Conservation (phyloP, 2,329 filamentous ascomycete species). For the Stachybotrys echinatus region DNA sequence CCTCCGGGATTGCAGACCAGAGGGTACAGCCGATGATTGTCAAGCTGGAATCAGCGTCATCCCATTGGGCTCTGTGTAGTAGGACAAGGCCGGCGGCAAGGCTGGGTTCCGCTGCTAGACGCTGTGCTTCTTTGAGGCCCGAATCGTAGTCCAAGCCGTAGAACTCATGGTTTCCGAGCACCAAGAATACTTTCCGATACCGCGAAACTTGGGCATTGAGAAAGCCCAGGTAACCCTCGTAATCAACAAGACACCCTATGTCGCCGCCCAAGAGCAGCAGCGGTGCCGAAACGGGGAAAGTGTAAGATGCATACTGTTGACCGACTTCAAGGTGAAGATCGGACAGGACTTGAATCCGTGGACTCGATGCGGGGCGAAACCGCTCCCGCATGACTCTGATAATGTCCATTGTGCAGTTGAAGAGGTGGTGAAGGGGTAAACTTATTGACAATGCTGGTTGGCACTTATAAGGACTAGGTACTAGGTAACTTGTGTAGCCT, state of each 20-base stretch:
- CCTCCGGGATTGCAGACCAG: slow-evolving; percentile 38
- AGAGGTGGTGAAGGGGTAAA: too few relatives aligned
- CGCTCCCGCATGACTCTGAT: too few relatives aligned
- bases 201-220: slow-evolving; percentile 38
- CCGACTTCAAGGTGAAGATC: slow-evolving; percentile 52
- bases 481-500: too few relatives aligned
- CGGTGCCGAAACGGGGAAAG: slow-evolving; percentile 40
- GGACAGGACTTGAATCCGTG: slow-evolving; percentile 45
- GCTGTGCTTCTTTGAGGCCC: slow-evolving; percentile 21
- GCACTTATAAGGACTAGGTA: too few relatives aligned
- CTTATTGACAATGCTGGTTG: too few relatives aligned
- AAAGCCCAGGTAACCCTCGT: slow-evolving; percentile 40
- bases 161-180: slow-evolving; percentile 52
- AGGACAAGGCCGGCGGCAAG: slow-evolving; percentile 34
- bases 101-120: slow-evolving; percentile 11
- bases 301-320: slow-evolving; percentile 42
- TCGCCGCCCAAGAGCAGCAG: slow-evolving; percentile 53
- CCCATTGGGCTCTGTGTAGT: slow-evolving; percentile 24
- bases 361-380: too few relatives aligned
- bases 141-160: slow-evolving; percentile 29
- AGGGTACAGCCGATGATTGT: slow-evolving; percentile 33
- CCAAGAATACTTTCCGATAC: slow-evolving; percentile 45
- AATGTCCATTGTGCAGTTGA: too few relatives aligned
- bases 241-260: slow-evolving; percentile 38
- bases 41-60: slow-evolving; percentile 12